Base-by-base conservation (phyloP, 352 stramenopile genomes). In the Phytophthora uliginosa region DNA sequence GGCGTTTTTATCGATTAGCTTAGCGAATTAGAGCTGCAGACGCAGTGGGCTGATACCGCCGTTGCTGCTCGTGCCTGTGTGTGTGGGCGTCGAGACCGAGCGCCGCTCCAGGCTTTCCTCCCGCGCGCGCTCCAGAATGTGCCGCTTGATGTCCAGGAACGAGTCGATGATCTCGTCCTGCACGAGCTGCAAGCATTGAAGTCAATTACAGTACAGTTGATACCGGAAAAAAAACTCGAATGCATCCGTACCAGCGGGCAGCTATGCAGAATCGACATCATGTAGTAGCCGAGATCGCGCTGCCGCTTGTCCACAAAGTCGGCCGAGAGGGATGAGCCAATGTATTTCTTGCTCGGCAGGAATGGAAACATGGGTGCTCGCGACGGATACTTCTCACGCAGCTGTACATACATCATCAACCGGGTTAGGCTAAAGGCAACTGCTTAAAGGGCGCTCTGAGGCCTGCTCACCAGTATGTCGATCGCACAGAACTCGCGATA, bases 231-330 rank as follows among this genome's bases (percentile, higher is more conserved):
- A 24, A 22, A 52, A 31, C 48, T 26, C 9, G 3, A 55, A 53
- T 52, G 18, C 10, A 24, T 33, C 9, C 63, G 45, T 76, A 95
- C 89, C 74, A 92, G 53, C 2, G 90, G 90, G 45, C 75, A 93
- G 56, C 86, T 89, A 64, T 93, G 85, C n/a, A 96, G 74, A 64
- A 96, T 91, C 15, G 90, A 92, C 55, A 90, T 91, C 59, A 96
- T 85, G 76, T 96, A 96, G 69, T 94, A 92, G 28, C 86, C 86
- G n/a, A 96, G 83, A 20, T 96, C 85, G 38, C 90, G 90, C 73
- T 95, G 90, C 33, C 90, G 86, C 69, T 95, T 95, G 77, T 96
- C 90, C 52, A 96, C 88, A 73, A 96, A 93, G 45, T 96, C 90
- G 4, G 82, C 85, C 52, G 88, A 94, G 10, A 96, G 73, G 53